Conservation (phyloP, 768 basidiomycete genomes). For the Phylloporus scabripes region DNA sequence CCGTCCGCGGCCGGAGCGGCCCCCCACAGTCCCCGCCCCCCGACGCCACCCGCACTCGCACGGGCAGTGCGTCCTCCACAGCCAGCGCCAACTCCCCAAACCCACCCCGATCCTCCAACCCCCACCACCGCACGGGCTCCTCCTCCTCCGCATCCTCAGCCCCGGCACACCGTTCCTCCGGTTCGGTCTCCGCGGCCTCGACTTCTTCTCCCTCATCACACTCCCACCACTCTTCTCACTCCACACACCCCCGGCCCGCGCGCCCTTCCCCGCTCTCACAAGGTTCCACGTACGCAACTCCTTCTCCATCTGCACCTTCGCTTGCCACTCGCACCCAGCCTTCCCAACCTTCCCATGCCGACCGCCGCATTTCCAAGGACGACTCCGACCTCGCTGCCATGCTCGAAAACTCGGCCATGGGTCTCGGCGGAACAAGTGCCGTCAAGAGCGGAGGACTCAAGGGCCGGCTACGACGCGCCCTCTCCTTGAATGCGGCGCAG, state of each 20-base stretch:
- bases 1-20: conserved; percentile 32
- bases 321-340: conserved; percentile 21
- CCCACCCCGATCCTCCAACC: conserved; percentile 14
- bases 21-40: conserved; percentile 17
- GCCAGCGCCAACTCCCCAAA: conserved; percentile 10
- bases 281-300: conserved; percentile 22
- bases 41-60: conserved; percentile 27
- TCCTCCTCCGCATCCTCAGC: conserved; percentile 22
- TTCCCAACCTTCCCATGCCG: conserved; percentile 47
- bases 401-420: conserved; percentile 38
- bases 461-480: conserved; percentile 66
- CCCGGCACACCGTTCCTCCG: conserved; percentile 22
- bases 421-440: conserved; percentile 27
- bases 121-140: conserved; percentile 29
- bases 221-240: conserved; percentile 23
- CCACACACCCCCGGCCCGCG: conserved; percentile 25
- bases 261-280: conserved; percentile 33
- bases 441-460: conserved; percentile 69
- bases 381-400: conserved; percentile 64
- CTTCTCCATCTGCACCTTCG: conserved; percentile 11
- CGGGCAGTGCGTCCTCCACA: conserved; percentile 27
- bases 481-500: conserved; percentile 57
- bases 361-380: conserved; percentile 74
- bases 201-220: conserved; percentile 27
- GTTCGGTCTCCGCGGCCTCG: conserved; percentile 25